A percentile compares a stretch with the other conserved stretches of the same genome.
These are phyloP conservation scores for Rhizopogon rudus DNA, from an alignment of 768 basidiomycete genomes.

Conservation along the genomic window DNA sequence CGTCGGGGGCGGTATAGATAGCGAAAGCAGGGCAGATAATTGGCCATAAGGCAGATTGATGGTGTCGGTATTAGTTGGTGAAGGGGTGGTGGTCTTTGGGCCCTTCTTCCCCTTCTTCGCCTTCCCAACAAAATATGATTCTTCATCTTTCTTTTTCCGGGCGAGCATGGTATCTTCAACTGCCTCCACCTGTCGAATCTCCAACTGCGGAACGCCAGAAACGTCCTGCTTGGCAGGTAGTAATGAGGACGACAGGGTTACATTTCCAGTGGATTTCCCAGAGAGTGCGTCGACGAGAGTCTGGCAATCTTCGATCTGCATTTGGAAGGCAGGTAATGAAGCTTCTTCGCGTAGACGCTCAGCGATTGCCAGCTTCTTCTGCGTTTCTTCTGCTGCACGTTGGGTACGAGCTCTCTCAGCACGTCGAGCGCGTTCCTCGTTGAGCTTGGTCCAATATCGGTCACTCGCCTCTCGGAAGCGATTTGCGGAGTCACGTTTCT, in stretches of 20 bases:
- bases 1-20: slow-evolving; percentile 89
- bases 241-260: slow-evolving; percentile 38
- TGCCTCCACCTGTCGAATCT: slow-evolving; percentile 78
- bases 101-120: slow-evolving; percentile 59
- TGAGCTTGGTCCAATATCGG: slow-evolving; percentile 74
- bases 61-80: slow-evolving; percentile 29
- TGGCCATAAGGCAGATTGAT: slow-evolving; percentile 79
- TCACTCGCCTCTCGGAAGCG: slow-evolving; percentile 82
- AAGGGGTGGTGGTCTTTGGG: slow-evolving; percentile 33
- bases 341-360: slow-evolving; percentile 89
- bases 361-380: slow-evolving; percentile 75
- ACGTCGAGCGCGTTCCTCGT: slow-evolving; percentile 83
- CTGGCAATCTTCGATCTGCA: slow-evolving; percentile 94
- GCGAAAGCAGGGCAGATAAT: slow-evolving; percentile 76
- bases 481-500: slow-evolving; percentile 70
- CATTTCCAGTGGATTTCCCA: slow-evolving; percentile 51
- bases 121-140: slow-evolving; percentile 77
- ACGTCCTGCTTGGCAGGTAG: slow-evolving; percentile 38
- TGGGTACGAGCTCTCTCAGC: slow-evolving; percentile 74
- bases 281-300: slow-evolving; percentile 85
- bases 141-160: slow-evolving; percentile 92
- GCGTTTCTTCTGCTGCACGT: slow-evolving; percentile 70
- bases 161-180: slow-evolving; percentile 59
- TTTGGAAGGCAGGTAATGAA: slow-evolving; percentile 81
- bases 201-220: slow-evolving; percentile 71